These are phyloP conservation scores for Suaeda aralocaspica DNA, from an alignment of 148 eudicot genomes.

Conservation along the genomic window DNA sequence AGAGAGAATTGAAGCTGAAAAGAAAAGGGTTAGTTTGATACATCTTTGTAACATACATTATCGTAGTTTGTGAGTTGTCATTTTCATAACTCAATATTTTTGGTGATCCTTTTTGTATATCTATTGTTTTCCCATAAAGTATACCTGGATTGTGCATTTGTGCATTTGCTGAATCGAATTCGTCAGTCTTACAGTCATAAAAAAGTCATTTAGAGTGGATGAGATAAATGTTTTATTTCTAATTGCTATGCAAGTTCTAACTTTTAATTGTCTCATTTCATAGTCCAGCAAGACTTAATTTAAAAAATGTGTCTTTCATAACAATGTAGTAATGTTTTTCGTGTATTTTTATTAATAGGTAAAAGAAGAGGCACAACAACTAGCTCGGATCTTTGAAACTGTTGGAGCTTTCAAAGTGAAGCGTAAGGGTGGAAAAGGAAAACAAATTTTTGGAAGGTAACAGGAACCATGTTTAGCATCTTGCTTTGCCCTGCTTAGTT, in stretches of 20 bases:
- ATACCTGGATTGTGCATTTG: background rate
- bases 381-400: constrained; percentile 78
- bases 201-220: background rate
- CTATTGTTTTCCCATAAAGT: background rate
- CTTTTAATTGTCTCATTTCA: background rate
- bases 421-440: constrained; percentile 87
- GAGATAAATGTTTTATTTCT: background rate
- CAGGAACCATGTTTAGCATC: constrained; percentile 1
- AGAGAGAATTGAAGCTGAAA: constrained; percentile 93
- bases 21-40: constrained; percentile 52
- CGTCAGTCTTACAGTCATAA: background rate
- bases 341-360: constrained; percentile 40
- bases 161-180: background rate
- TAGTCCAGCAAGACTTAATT: background rate
- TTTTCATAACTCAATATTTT: background rate
- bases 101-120: background rate
- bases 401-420: constrained; percentile 90
- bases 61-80: background rate
- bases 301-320: too few relatives aligned
- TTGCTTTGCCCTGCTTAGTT: constrained; percentile 1
- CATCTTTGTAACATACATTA: background rate
- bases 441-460: constrained; percentile 82
- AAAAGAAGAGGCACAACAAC: constrained; percentile 91
- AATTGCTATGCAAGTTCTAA: background rate
- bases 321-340: constrained; percentile 5